These are phyloP conservation scores for Chytriomyces hyalinus DNA, from an alignment of 192 early-diverging fungal species.

Conservation along the genomic window DNA sequence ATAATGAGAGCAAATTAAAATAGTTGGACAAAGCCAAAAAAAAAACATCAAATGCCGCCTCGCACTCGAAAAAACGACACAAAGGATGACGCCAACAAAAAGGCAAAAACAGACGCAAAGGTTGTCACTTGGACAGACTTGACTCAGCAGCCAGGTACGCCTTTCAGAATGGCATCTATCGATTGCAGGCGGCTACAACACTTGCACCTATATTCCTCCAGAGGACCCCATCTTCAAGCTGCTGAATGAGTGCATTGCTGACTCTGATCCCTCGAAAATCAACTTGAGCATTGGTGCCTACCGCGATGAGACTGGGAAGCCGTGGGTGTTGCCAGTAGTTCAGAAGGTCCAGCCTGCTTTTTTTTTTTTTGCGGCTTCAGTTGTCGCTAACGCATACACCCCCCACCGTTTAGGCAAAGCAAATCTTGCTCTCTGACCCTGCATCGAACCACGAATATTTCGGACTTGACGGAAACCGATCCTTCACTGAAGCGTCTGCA, in stretches of 20 bases:
- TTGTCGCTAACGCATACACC: not conserved
- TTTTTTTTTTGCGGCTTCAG: not conserved
- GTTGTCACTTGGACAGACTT: too few species aligned
- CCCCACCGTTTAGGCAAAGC: constrained; percentile 66
- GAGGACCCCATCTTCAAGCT: constrained; percentile 92
- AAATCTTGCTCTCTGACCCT: constrained; percentile 69
- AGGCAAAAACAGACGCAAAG: too few species aligned
- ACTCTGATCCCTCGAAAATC: constrained; percentile 77
- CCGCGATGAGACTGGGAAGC: constrained; percentile 87
- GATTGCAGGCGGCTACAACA: too few species aligned
- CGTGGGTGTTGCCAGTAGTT: constrained; percentile 95
- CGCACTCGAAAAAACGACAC: too few species aligned
- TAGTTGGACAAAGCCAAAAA: too few species aligned
- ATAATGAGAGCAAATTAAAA: too few species aligned
- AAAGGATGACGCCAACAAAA: too few species aligned
- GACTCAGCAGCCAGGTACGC: too few species aligned
- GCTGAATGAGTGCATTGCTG: constrained; percentile 83
- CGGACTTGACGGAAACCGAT: constrained; percentile 77
- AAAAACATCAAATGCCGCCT: too few species aligned
- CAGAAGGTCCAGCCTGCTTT: constrained; percentile 66
- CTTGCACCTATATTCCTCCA: constrained; percentile 54
- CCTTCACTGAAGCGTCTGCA: constrained; percentile 79
- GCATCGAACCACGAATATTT: constrained; percentile 91
- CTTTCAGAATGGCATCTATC: too few species aligned
- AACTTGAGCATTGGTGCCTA: constrained; percentile 97